A percentile compares a stretch with the other conserved stretches of the same genome.
Conservation (phyloP, 208 protist species). For the Leishmania mexicana region DNA sequence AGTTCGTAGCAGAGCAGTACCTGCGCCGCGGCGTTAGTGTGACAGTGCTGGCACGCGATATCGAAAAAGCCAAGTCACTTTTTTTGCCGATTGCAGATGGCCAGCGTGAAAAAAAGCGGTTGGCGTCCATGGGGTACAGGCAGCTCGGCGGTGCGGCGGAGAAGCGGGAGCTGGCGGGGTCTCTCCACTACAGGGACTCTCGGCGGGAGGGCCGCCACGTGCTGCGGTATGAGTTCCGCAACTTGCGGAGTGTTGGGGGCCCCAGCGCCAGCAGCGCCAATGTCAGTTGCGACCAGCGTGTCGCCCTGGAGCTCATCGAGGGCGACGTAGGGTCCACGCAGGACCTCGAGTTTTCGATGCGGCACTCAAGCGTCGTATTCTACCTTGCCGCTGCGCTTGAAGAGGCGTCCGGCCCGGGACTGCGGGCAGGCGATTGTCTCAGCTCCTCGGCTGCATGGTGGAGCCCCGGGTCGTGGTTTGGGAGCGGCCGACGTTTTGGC, state of each 20-base stretch:
- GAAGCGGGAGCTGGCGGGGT: conserved; percentile 21
- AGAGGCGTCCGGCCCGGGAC: conserved; percentile 21
- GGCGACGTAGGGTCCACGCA: conserved; percentile 37
- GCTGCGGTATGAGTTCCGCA: conserved; percentile 43
- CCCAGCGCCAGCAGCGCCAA: not conserved
- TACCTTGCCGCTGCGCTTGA: conserved; percentile 49
- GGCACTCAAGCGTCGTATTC: conserved; percentile 53
- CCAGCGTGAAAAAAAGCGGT: conserved; percentile 24
- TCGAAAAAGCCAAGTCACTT: conserved; percentile 47
- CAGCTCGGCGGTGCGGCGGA: conserved; percentile 19
- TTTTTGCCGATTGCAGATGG: conserved; percentile 56
- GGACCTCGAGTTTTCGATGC: conserved; percentile 58
- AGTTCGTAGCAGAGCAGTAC: conserved; percentile 75
- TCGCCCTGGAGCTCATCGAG: conserved; percentile 59
- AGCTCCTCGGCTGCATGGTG: conserved; percentile 10
- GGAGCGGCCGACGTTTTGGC: conserved; percentile 32
- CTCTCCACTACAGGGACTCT: conserved; percentile 23
- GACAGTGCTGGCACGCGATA: conserved; percentile 49
- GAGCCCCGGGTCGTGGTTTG: conserved; percentile 7
- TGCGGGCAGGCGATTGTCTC: conserved; percentile 8
- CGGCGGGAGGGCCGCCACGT: conserved; percentile 26
- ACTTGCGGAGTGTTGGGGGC: not conserved
- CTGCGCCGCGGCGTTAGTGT: conserved; percentile 66
- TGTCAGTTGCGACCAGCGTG: conserved; percentile 4
- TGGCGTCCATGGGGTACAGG: conserved; percentile 32